These are phyloP conservation scores for Cryptococcus deneoformans DNA, from an alignment of 1,284 basidiomycete genomes.

Conservation along the genomic window DNA sequence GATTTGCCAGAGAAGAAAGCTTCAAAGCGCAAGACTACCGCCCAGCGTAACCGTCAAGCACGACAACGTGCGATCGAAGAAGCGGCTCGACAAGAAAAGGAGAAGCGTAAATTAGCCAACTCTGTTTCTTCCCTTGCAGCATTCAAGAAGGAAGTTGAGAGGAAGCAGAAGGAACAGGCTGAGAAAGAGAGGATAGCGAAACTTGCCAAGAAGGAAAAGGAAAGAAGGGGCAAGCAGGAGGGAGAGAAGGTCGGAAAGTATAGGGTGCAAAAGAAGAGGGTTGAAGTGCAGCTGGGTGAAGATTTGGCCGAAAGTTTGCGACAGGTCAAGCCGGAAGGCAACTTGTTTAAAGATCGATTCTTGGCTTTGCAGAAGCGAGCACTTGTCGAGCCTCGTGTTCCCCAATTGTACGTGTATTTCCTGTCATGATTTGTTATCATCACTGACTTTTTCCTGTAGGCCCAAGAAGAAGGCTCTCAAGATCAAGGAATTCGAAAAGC, in stretches of 20 bases:
- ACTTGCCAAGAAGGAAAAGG: slow-evolving; percentile 60
- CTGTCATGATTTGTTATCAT: neutral
- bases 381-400: slow-evolving; percentile 53
- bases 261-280: slow-evolving; percentile 63
- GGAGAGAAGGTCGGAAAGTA: slow-evolving; percentile 73
- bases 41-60: slow-evolving; percentile 46
- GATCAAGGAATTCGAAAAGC: slow-evolving; percentile 78
- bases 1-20: slow-evolving; percentile 51
- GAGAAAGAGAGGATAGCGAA: slow-evolving; percentile 28
- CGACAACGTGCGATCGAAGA: slow-evolving; percentile 12
- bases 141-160: slow-evolving; percentile 32
- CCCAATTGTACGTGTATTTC: slow-evolving; percentile 60
- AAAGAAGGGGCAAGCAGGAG: slow-evolving; percentile 53
- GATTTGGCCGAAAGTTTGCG: slow-evolving; percentile 84
- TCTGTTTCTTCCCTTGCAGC: slow-evolving; percentile 24
- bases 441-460: slow-evolving; percentile 45
- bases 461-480: slow-evolving; percentile 62
- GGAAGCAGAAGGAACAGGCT: slow-evolving; percentile 17
- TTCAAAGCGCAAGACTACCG: slow-evolving; percentile 62
- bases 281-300: slow-evolving; percentile 88
- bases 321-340: slow-evolving; percentile 88
- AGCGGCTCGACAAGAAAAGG: slow-evolving; percentile 15
- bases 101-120: slow-evolving; percentile 24
- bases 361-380: slow-evolving; percentile 53
- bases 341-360: slow-evolving; percentile 87